A percentile compares a stretch with the other conserved stretches of the same genome.
Evolutionary conservation across 768 basidiomycete species (phyloP).

Genomic region (Russula sp.): DNA sequence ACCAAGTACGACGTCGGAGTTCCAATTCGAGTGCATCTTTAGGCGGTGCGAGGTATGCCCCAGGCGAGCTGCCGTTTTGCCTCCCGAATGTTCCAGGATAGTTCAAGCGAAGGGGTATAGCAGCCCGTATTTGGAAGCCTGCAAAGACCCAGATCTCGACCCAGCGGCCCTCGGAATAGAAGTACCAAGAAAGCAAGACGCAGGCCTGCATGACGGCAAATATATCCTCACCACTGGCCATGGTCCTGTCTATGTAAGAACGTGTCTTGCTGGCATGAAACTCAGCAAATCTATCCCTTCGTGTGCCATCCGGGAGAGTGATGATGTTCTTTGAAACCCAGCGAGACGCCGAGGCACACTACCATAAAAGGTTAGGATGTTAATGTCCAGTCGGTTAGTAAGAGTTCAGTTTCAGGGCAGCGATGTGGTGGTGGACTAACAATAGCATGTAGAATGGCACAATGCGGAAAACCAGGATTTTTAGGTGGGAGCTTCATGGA

Average conservation of each 20-base stretch:
- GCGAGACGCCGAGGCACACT: conserved; percentile 80
- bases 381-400: no score
- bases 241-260: conserved; percentile 79
- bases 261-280: conserved; percentile 84
- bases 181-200: conserved; percentile 82
- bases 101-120: conserved; percentile 74
- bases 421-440: conserved; percentile 33
- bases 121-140: conserved; percentile 75
- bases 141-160: conserved; percentile 91
- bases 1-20: conserved; percentile 77
- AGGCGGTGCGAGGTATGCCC: conserved; percentile 74
- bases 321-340: conserved; percentile 69
- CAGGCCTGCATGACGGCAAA: conserved; percentile 85
- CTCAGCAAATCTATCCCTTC: conserved; percentile 81
- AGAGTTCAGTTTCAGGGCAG: no score
- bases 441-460: conserved; percentile 86
- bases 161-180: conserved; percentile 85
- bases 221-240: conserved; percentile 84
- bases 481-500: conserved; percentile 74
- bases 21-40: conserved; percentile 71
- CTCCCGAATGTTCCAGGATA: conserved; percentile 78
- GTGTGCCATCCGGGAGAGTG: conserved; percentile 62
- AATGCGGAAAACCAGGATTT: conserved; percentile 81
- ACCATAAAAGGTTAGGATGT: conserved; percentile 21
- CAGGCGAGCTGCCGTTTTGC: conserved; percentile 58